These are phyloP conservation scores for Paecilomyces variotii DNA, from an alignment of 2,329 filamentous ascomycete genomes.

Conservation along the genomic window DNA sequence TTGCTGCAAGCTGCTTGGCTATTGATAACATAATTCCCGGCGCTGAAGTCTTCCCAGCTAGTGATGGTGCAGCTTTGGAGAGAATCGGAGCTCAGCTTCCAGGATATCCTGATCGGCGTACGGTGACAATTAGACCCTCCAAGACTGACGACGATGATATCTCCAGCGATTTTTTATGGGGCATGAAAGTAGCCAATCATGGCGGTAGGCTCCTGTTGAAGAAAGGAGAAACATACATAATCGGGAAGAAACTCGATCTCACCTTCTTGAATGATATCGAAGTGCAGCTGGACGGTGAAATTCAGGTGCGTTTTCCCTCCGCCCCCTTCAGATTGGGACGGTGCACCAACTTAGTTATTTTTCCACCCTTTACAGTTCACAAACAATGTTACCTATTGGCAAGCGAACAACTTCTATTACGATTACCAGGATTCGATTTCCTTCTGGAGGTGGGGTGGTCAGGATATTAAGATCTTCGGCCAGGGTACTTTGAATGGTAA, in stretches of 20 bases:
- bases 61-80: not conserved
- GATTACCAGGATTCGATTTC: constrained; percentile 59
- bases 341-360: constrained; percentile 36
- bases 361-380: constrained; percentile 55
- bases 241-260: constrained; percentile 57
- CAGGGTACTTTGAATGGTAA: constrained; percentile 57
- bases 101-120: not conserved
- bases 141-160: constrained; percentile 35
- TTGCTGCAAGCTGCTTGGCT: not conserved
- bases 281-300: constrained; percentile 36
- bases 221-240: constrained; percentile 48
- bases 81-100: not conserved
- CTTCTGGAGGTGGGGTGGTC: constrained; percentile 60
- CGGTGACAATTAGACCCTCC: not conserved
- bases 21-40: not conserved
- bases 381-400: constrained; percentile 62
- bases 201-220: constrained; percentile 56
- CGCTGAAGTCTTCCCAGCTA: not conserved
- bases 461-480: constrained; percentile 61
- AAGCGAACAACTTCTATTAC: constrained; percentile 55
- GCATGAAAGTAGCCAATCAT: constrained; percentile 53
- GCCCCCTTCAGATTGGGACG: not conserved
- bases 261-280: constrained; percentile 58
- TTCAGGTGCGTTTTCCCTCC: constrained; percentile 5
- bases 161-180: constrained; percentile 44